A percentile compares a stretch with the other conserved stretches of the same genome.
phyloP scores from a whole-genome alignment of 2,329 filamentous ascomycete genomes.

The Chrysosporium keratinophilum region DNA sequence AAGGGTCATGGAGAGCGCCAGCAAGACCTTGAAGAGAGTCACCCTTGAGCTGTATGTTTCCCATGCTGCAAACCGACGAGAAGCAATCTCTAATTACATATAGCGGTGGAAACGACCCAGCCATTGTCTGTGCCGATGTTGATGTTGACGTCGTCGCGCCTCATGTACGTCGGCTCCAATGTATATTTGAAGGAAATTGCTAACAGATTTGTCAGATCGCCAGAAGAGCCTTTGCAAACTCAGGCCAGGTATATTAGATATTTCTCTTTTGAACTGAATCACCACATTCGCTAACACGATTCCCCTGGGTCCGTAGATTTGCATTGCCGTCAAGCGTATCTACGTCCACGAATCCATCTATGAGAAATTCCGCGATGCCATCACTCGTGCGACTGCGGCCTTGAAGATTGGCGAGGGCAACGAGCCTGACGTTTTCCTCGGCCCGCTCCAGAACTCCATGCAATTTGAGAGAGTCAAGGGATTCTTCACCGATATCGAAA shows the following conservation, averaged over 20 bases:
- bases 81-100: neutral
- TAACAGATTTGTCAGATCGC: slow-evolving; percentile 30
- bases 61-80: neutral
- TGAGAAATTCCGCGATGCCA: slow-evolving; percentile 42
- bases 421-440: slow-evolving; percentile 41
- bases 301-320: slow-evolving; percentile 34
- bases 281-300: neutral
- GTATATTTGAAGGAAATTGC: neutral
- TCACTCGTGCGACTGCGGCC: slow-evolving; percentile 38
- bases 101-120: slow-evolving; percentile 43
- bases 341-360: slow-evolving; percentile 54
- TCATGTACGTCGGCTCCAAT: slow-evolving; percentile 20
- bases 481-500: slow-evolving; percentile 47
- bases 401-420: slow-evolving; percentile 32
- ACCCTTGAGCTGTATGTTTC: slow-evolving; percentile 37
- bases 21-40: slow-evolving; percentile 44
- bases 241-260: slow-evolving; percentile 29
- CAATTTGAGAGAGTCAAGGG: slow-evolving; percentile 52
- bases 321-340: slow-evolving; percentile 48
- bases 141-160: slow-evolving; percentile 28
- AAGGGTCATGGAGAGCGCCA: slow-evolving; percentile 41
- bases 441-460: slow-evolving; percentile 55
- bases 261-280: neutral
- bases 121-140: slow-evolving; percentile 10
- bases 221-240: slow-evolving; percentile 43